A percentile compares a stretch with the other conserved stretches of the same genome.
phyloP scores from a whole-genome alignment of 2,329 filamentous ascomycete genomes.

The Trichoderma asperellum region DNA sequence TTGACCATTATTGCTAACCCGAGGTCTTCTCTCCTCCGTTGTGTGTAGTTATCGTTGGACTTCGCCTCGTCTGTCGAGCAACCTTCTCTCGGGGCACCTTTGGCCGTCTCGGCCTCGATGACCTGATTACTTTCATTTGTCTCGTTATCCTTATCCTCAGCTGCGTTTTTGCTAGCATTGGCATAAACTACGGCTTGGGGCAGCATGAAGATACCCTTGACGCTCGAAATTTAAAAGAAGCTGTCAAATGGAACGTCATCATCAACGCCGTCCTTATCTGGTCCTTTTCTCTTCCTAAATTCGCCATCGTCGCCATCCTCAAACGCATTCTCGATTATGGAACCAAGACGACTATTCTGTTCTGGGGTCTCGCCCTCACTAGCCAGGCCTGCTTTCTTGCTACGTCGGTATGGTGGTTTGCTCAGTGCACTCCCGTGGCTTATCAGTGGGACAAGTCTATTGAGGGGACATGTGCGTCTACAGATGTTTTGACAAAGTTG shows the following conservation, averaged over 20 bases:
- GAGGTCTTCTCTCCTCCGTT: background rate
- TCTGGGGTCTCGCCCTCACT: slow-evolving; percentile 34
- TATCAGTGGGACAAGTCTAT: slow-evolving; percentile 35
- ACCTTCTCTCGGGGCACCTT: slow-evolving; percentile 32
- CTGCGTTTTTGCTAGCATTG: slow-evolving; percentile 34
- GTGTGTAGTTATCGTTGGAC: slow-evolving; percentile 32
- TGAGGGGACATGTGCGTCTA: slow-evolving; percentile 30
- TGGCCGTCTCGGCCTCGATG: slow-evolving; percentile 36
- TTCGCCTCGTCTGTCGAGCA: slow-evolving; percentile 33
- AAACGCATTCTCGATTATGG: slow-evolving; percentile 38
- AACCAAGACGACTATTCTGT: slow-evolving; percentile 33
- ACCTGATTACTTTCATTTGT: slow-evolving; percentile 34
- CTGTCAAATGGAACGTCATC: slow-evolving; percentile 36
- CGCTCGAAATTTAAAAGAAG: slow-evolving; percentile 25
- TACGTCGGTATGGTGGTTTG: slow-evolving; percentile 37
- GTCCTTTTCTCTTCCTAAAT: slow-evolving; percentile 38
- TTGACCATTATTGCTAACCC: background rate
- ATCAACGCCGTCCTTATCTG: slow-evolving; percentile 36
- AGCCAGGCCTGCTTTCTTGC: slow-evolving; percentile 35
- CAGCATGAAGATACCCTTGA: slow-evolving; percentile 29
- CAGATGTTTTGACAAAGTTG: slow-evolving; percentile 33
- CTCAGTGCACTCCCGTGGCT: slow-evolving; percentile 34
- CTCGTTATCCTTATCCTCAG: slow-evolving; percentile 33
- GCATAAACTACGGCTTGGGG: slow-evolving; percentile 35
- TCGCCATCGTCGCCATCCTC: slow-evolving; percentile 37